phyloP scores from a whole-genome alignment of 495 filamentous ascomycete genomes.

The Podospora conica region DNA sequence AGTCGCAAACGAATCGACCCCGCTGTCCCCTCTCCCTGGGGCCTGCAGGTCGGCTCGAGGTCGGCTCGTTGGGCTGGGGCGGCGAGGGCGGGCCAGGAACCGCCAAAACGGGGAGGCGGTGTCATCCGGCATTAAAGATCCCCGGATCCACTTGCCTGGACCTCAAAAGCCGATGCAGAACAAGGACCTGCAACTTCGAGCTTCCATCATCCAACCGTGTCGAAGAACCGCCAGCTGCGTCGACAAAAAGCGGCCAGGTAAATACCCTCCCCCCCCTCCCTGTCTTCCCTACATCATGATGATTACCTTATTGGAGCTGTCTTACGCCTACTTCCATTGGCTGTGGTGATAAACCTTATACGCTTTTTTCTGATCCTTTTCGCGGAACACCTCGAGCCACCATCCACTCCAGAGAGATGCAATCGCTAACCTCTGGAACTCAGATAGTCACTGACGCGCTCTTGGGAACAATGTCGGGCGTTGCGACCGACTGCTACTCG shows the following conservation, averaged over 20 bases:
- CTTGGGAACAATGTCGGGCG: not conserved
- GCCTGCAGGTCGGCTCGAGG: not conserved
- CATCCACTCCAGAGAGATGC: not conserved
- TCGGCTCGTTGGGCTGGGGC: not conserved
- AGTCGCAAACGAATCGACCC: not conserved
- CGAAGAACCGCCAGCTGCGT: not conserved
- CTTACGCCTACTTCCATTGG: slow-evolving; percentile 52
- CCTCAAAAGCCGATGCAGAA: not conserved
- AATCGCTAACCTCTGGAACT: not conserved
- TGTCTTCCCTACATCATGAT: slow-evolving; percentile 39
- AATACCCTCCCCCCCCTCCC: not conserved
- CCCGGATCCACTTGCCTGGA: not conserved
- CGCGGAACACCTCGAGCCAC: not conserved
- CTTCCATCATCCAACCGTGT: not conserved
- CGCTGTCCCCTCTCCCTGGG: not conserved
- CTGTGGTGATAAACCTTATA: slow-evolving; percentile 48
- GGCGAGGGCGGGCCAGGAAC: too few species aligned
- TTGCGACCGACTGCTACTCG: not conserved
- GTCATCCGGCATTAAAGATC: not conserved
- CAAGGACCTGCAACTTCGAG: not conserved
- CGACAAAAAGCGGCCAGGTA: not conserved
- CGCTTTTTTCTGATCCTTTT: slow-evolving; percentile 48
- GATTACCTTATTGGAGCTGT: slow-evolving; percentile 91
- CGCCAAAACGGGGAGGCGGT: not conserved
- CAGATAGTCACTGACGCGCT: not conserved